Percentiles rank a stretch among this genome's conserved stretches.
Evolutionary conservation across 352 stramenopile genomes (phyloP).

Genomic region (Aphanomyces cochlioides): DNA sequence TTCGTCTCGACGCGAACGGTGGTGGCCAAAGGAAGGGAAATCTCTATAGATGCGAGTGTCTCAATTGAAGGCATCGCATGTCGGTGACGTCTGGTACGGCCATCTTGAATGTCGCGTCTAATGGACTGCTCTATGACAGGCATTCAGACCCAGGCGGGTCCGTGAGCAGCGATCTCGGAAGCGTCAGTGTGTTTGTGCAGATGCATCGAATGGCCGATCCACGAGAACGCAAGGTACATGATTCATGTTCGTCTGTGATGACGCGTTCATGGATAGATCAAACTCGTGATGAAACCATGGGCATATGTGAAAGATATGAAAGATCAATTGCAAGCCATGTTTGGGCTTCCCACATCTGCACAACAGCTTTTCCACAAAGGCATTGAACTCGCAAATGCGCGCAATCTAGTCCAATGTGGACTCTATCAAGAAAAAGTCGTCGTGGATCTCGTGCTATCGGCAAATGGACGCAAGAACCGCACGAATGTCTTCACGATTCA

Average conservation of each 20-base stretch:
- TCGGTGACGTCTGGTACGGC: background rate
- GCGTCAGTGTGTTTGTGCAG: constrained; percentile 25
- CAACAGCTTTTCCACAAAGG: constrained; percentile 82
- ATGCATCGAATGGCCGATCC: constrained; percentile 21
- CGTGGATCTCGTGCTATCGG: constrained; percentile 62
- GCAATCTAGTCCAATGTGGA: constrained; percentile 77
- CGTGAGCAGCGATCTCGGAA: constrained; percentile 20
- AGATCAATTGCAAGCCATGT: constrained; percentile 78
- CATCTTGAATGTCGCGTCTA: background rate
- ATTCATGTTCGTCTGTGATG: background rate
- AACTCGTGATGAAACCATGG: constrained; percentile 74
- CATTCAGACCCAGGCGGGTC: constrained; percentile 24
- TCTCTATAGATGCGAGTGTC: background rate
- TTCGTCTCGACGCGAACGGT: too few relatives aligned
- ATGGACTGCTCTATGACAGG: background rate
- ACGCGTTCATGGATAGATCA: constrained; percentile 45
- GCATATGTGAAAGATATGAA: constrained; percentile 83
- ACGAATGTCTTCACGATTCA: constrained; percentile 58
- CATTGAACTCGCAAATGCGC: constrained; percentile 74
- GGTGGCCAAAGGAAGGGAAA: too few relatives aligned
- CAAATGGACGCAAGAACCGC: constrained; percentile 20
- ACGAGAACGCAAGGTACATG: constrained; percentile 20
- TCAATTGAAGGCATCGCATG: constrained; percentile 12
- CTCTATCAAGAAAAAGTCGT: constrained; percentile 81
- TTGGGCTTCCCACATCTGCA: constrained; percentile 69